Evolutionary conservation across 192 early-diverging fungal genomes (phyloP).

Genomic region (Anaeromyces robustus): DNA sequence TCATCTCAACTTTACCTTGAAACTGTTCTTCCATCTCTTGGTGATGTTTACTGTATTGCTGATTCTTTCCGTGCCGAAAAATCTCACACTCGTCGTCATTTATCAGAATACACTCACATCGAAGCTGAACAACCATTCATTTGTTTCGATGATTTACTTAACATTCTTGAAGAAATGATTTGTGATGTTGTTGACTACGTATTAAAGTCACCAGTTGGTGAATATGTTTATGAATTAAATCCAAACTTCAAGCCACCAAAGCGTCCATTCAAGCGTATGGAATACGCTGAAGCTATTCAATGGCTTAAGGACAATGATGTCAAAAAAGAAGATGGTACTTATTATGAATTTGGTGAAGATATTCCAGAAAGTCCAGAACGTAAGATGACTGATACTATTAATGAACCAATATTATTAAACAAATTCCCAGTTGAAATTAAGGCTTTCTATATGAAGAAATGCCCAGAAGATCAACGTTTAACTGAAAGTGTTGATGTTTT

Average conservation of each 20-base stretch:
- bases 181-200: conserved; percentile 54
- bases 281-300: conserved; percentile 86
- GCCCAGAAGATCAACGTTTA: conserved; percentile 58
- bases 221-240: conserved; percentile 78
- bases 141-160: conserved; percentile 74
- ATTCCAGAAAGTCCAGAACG: conserved; percentile 98
- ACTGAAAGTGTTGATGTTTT: conserved; percentile 96
- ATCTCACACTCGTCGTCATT: conserved; percentile 87
- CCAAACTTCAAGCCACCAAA: conserved; percentile 66
- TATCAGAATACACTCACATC: conserved; percentile 92
- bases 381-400: conserved; percentile 95
- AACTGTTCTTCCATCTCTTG: conserved; percentile 83
- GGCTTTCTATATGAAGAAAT: conserved; percentile 97
- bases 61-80: conserved; percentile 98
- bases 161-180: conserved; percentile 79
- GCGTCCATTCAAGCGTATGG: conserved; percentile 87
- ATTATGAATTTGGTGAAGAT: conserved; percentile 95
- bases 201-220: conserved; percentile 54
- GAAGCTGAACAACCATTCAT: conserved; percentile 96
- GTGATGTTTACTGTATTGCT: conserved; percentile 88
- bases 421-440: conserved; percentile 97
- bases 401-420: conserved; percentile 83
- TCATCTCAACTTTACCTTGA: conserved; percentile 97
- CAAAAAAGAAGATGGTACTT: conserved; percentile 69
- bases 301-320: conserved; percentile 85